These are phyloP conservation scores for Pochonia chlamydosporia DNA, from an alignment of 2,329 filamentous ascomycete genomes.

Conservation along the genomic window DNA sequence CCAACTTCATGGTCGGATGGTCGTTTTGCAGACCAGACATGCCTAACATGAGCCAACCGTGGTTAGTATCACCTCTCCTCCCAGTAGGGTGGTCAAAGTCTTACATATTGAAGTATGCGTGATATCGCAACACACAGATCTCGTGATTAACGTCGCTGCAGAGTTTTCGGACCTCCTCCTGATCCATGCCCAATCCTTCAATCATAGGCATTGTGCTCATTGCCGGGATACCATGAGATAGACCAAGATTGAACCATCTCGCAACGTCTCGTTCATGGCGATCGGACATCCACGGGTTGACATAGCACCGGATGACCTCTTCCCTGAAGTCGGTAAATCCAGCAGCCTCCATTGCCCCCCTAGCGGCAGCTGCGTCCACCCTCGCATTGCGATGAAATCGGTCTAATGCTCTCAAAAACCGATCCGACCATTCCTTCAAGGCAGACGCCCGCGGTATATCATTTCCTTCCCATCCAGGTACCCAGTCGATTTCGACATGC, in stretches of 20 bases:
- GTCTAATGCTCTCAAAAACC: constrained; percentile 63
- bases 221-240: constrained; percentile 67
- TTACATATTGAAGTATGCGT: constrained; percentile 73
- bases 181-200: constrained; percentile 34
- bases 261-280: constrained; percentile 62
- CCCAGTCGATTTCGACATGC: constrained; percentile 84
- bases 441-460: constrained; percentile 51
- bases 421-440: constrained; percentile 63
- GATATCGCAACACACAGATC: constrained; percentile 61
- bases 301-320: constrained; percentile 60
- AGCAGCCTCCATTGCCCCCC: constrained; percentile 54
- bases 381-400: constrained; percentile 60
- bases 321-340: constrained; percentile 80
- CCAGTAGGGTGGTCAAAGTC: constrained; percentile 27
- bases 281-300: constrained; percentile 68
- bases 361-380: constrained; percentile 43
- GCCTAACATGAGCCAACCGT: constrained; percentile 7
- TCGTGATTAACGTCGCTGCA: constrained; percentile 59
- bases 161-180: constrained; percentile 59
- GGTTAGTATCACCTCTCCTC: constrained; percentile 9
- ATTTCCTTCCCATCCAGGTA: constrained; percentile 65
- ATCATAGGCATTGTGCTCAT: constrained; percentile 70
- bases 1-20: constrained; percentile 3
- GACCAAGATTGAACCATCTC: constrained; percentile 76
- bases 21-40: constrained; percentile 17